A percentile compares a stretch with the other conserved stretches of the same genome.
phyloP scores from a whole-genome alignment of 2,329 filamentous ascomycete genomes.

The Tolypocladium pustulatum region DNA sequence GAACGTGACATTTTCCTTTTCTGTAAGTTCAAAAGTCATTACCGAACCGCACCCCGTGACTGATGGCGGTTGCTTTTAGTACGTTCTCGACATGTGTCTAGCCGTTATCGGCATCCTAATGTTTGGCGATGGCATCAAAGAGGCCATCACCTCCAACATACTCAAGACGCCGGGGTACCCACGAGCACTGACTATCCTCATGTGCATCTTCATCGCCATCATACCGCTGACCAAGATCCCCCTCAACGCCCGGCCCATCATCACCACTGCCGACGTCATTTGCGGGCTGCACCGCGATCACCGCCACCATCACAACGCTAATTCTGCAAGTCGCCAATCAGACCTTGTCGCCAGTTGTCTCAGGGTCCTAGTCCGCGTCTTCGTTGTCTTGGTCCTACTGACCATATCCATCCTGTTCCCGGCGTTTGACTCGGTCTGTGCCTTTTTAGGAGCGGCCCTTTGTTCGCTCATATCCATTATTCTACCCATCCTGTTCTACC shows the following conservation, averaged over 20 bases:
- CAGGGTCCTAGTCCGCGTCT: constrained; percentile 52
- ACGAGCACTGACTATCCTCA: constrained; percentile 58
- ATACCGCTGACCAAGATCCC: constrained; percentile 96
- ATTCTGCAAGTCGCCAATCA: constrained; percentile 24
- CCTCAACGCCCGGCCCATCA: constrained; percentile 77
- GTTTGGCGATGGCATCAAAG: constrained; percentile 83
- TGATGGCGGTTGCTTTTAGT: constrained; percentile 31
- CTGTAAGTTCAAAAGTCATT: constrained; percentile 37
- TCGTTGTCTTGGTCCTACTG: constrained; percentile 62
- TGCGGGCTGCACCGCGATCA: constrained; percentile 53
- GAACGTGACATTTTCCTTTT: constrained; percentile 75
- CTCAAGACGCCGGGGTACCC: constrained; percentile 68
- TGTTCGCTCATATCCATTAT: constrained; percentile 95
- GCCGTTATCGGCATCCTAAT: constrained; percentile 81
- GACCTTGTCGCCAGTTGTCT: constrained; percentile 32
- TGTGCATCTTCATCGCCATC: constrained; percentile 80
- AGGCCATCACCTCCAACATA: constrained; percentile 88
- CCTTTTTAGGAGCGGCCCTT: constrained; percentile 76
- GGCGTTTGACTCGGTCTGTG: constrained; percentile 82
- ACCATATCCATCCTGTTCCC: constrained; percentile 61
- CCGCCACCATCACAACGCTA: constrained; percentile 21
- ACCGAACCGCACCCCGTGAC: neutral
- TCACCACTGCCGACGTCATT: constrained; percentile 74
- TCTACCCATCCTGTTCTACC: constrained; percentile 75
- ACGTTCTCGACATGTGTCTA: constrained; percentile 69